These are phyloP conservation scores for Phaffia tasmanica DNA, from an alignment of 768 basidiomycete genomes.

Conservation along the genomic window DNA sequence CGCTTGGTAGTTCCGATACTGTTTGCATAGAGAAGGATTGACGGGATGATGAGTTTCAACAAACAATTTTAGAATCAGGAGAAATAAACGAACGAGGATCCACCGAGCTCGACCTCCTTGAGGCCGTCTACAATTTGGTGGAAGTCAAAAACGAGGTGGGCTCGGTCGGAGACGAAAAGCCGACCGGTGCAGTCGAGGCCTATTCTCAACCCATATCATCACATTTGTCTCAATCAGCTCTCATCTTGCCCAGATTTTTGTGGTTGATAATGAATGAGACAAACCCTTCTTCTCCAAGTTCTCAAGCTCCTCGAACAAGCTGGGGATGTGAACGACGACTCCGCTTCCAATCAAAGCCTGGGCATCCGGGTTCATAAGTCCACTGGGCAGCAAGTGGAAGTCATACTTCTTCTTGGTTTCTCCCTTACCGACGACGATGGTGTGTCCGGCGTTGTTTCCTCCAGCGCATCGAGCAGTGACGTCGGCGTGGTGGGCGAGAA, in stretches of 20 bases:
- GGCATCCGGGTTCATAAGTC: constrained; percentile 75
- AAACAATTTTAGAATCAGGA: background rate
- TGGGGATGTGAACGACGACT: constrained; percentile 91
- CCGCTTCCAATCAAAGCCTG: constrained; percentile 82
- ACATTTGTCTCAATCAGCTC: background rate
- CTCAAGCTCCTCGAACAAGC: constrained; percentile 88
- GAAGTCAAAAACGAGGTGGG: constrained; percentile 96
- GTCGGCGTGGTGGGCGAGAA: constrained; percentile 78
- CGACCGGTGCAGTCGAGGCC: constrained; percentile 76
- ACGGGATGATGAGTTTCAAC: background rate
- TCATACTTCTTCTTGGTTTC: constrained; percentile 72
- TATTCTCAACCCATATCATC: constrained; percentile 33
- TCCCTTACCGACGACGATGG: constrained; percentile 73
- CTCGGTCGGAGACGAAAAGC: constrained; percentile 86
- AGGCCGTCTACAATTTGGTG: constrained; percentile 99
- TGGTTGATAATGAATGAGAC: constrained; percentile 16
- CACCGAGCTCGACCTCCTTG: constrained; percentile 94
- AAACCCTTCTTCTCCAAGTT: constrained; percentile 69
- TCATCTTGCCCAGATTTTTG: background rate
- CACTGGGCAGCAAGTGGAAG: constrained; percentile 89
- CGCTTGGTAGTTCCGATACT: constrained; percentile 97
- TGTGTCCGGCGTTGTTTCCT: constrained; percentile 98
- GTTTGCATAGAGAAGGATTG: constrained; percentile 9
- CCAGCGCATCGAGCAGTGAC: constrained; percentile 93
- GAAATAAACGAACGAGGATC: constrained; percentile 49